Evolutionary conservation across 331 rosid genomes (phyloP).

Genomic region (Telfairia occidentalis): DNA sequence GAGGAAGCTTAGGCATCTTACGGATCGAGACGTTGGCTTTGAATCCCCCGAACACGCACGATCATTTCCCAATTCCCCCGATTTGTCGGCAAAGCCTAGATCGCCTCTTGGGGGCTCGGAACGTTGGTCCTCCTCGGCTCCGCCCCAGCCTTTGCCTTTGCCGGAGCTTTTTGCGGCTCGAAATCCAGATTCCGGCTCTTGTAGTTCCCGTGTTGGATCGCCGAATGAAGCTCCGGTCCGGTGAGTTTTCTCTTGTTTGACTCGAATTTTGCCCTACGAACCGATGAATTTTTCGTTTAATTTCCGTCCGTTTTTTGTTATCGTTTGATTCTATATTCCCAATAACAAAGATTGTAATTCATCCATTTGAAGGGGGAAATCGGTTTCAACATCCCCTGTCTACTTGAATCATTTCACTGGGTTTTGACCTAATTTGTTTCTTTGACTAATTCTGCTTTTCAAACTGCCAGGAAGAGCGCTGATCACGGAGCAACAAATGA

Average conservation of each 20-base stretch:
- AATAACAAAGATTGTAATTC: neutral
- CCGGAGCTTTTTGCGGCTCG: conserved; percentile 37
- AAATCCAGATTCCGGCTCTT: conserved; percentile 18
- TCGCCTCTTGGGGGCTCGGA: conserved; percentile 19
- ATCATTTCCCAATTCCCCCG: conserved; percentile 43
- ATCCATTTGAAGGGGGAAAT: neutral
- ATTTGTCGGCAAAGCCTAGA: conserved; percentile 15
- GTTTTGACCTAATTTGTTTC: neutral
- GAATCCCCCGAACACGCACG: conserved; percentile 10
- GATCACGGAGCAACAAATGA: conserved; percentile 3
- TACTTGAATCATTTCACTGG: too few species aligned
- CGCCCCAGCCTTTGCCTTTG: conserved; percentile 52
- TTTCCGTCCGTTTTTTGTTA: neutral
- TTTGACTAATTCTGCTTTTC: neutral
- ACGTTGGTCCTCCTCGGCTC: conserved; percentile 36
- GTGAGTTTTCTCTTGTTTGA: conserved; percentile 20
- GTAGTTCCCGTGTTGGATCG: conserved; percentile 17
- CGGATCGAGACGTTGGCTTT: conserved; percentile 25
- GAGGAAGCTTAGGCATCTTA: conserved; percentile 41
- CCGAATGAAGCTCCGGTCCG: conserved; percentile 25
- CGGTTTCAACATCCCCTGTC: too few species aligned
- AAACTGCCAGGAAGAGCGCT: neutral
- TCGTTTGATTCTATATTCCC: neutral
- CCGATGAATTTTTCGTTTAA: neutral
- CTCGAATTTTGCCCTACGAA: neutral